A percentile compares a stretch with the other conserved stretches of the same genome.
Conservation (phyloP, 768 basidiomycete genomes). For the Russula lepida region DNA sequence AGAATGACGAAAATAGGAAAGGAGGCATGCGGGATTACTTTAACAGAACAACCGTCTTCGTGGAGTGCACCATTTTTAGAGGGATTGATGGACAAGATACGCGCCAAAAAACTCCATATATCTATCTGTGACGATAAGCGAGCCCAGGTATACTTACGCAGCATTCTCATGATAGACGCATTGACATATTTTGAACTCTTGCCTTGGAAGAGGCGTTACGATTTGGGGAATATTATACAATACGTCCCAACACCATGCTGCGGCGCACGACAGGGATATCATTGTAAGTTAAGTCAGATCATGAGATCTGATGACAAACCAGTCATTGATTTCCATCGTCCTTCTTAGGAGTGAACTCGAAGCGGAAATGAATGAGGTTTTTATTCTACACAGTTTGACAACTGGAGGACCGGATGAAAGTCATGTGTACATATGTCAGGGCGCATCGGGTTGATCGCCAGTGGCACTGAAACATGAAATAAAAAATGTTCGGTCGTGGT, state of each 20-base stretch:
- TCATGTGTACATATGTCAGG: constrained; percentile 37
- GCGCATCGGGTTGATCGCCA: constrained; percentile 60
- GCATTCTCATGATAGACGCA: constrained; percentile 45
- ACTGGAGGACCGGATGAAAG: neutral
- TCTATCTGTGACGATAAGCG: constrained; percentile 25
- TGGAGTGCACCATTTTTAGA: constrained; percentile 25
- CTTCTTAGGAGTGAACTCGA: constrained; percentile 62
- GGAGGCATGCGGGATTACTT: constrained; percentile 32
- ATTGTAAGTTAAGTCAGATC: neutral
- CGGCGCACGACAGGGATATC: neutral
- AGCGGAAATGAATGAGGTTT: constrained; percentile 59
- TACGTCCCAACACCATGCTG: constrained; percentile 71
- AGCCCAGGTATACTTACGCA: neutral
- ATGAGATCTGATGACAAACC: constrained; percentile 61
- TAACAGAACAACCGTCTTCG: constrained; percentile 68
- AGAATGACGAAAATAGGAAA: constrained; percentile 53
- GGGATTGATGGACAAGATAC: constrained; percentile 27
- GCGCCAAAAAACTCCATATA: constrained; percentile 71
- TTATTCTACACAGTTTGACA: constrained; percentile 43
- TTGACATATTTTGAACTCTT: constrained; percentile 46
- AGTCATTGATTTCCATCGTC: constrained; percentile 51
- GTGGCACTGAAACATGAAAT: constrained; percentile 63
- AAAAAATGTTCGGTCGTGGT: constrained; percentile 35
- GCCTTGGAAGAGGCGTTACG: constrained; percentile 48
- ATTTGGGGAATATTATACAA: constrained; percentile 55